Conservation (phyloP, 2,329 filamentous ascomycete species). For the Stylonectria norvegica region DNA sequence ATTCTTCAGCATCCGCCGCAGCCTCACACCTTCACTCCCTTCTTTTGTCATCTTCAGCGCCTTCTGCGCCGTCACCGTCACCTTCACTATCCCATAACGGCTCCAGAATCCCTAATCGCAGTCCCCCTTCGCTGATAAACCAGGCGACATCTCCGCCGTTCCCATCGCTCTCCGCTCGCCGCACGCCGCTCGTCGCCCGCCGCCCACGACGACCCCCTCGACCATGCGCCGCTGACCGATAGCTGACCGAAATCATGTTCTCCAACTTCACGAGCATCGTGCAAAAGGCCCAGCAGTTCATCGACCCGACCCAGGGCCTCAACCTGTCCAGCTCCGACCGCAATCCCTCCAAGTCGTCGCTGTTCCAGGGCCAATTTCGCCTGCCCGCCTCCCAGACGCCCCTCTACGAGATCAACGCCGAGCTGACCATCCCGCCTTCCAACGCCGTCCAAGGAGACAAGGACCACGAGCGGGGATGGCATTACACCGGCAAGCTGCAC, state of each 20-base stretch:
- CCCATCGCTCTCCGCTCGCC: conserved; percentile 8
- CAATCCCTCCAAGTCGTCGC: conserved; percentile 82
- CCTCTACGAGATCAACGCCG: conserved; percentile 92
- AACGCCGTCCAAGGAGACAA: conserved; percentile 69
- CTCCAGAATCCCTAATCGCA: too few relatives aligned
- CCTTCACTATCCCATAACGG: too few relatives aligned
- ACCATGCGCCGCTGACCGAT: conserved; percentile 40
- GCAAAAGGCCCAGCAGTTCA: conserved; percentile 92
- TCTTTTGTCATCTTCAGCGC: too few relatives aligned
- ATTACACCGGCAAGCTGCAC: conserved; percentile 90
- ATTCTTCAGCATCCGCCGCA: too few relatives aligned
- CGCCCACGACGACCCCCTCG: conserved; percentile 8
- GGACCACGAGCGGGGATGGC: conserved; percentile 70
- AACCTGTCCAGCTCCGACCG: conserved; percentile 70
- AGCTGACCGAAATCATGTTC: conserved; percentile 51
- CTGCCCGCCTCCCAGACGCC: conserved; percentile 89
- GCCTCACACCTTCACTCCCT: too few relatives aligned
- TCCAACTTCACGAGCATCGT: conserved; percentile 73
- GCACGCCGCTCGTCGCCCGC: conserved; percentile 11
- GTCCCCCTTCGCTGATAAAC: too few relatives aligned
- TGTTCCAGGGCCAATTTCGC: conserved; percentile 96
- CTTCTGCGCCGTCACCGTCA: too few relatives aligned
- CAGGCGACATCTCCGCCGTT: conserved; percentile 2
- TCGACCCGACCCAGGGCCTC: conserved; percentile 80
- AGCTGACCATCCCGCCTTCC: conserved; percentile 79